Evolutionary conservation across 805 yeast species (phyloP).

Genomic region (Starmera amethionina): DNA sequence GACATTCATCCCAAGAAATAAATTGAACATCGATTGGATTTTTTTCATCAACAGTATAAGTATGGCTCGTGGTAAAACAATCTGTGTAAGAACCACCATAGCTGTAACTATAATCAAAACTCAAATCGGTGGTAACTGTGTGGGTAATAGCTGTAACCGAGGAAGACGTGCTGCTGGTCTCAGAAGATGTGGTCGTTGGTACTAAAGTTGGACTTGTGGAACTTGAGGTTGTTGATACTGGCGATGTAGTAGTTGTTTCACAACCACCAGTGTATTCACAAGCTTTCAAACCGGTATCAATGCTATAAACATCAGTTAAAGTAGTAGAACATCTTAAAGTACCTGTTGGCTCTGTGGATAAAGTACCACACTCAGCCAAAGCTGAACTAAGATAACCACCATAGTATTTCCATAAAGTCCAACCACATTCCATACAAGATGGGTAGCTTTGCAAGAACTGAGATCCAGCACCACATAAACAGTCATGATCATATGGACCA

Average conservation of each 20-base stretch:
- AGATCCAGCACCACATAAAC: conserved; percentile 9
- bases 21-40: not conserved
- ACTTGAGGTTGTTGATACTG: conserved; percentile 1
- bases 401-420: conserved; percentile 24
- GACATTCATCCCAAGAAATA: not conserved
- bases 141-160: conserved; percentile 2
- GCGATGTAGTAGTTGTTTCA: conserved; percentile 4
- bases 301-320: conserved; percentile 2
- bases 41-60: conserved; percentile 1
- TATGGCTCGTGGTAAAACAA: conserved; percentile 3
- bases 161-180: conserved; percentile 1
- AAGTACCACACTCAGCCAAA: conserved; percentile 12
- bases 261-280: conserved; percentile 5
- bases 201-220: conserved; percentile 1
- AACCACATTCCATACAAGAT: conserved; percentile 23
- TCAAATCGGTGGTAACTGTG: conserved; percentile 9
- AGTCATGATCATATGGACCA: conserved; percentile 4
- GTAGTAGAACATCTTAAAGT: conserved; percentile 14
- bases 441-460: conserved; percentile 6
- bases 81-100: conserved; percentile 4
- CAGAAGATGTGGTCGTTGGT: not conserved
- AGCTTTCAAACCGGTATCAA: conserved; percentile 3
- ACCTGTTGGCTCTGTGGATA: conserved; percentile 19
- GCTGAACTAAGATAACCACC: conserved; percentile 14
- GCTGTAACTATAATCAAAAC: not conserved